Evolutionary conservation across 2,329 filamentous ascomycete species (phyloP).

Genomic region (Ascocoryne sarcoides): DNA sequence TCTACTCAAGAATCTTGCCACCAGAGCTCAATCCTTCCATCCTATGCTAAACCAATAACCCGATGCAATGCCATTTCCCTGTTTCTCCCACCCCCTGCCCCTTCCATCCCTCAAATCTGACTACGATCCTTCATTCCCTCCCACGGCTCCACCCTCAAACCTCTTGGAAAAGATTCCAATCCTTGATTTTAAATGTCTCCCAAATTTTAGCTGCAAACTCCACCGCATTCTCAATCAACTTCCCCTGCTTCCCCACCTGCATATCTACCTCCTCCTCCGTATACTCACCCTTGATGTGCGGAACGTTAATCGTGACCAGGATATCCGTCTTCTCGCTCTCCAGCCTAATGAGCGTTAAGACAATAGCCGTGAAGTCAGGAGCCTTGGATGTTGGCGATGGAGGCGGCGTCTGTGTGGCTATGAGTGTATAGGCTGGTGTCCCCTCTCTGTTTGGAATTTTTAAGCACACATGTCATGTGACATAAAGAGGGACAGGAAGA

Average conservation of each 20-base stretch:
- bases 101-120: not conserved
- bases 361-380: conserved; percentile 59
- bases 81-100: not conserved
- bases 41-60: no score
- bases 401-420: conserved; percentile 52
- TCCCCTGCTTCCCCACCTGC: conserved; percentile 54
- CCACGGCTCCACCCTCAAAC: conserved; percentile 15
- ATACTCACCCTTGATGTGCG: conserved; percentile 69
- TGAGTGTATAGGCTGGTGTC: conserved; percentile 58
- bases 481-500: conserved; percentile 2
- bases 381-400: conserved; percentile 27
- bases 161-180: conserved; percentile 60
- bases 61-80: no score
- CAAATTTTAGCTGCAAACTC: conserved; percentile 62
- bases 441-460: conserved; percentile 31
- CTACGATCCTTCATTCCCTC: not conserved
- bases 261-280: conserved; percentile 63
- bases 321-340: conserved; percentile 71
- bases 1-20: not conserved
- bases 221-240: conserved; percentile 58
- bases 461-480: conserved; percentile 7
- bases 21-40: no score
- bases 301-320: conserved; percentile 79
- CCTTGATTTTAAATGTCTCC: conserved; percentile 66
- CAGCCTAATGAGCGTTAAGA: conserved; percentile 69